A percentile compares a stretch with the other conserved stretches of the same genome.
Conservation (phyloP, 2,329 filamentous ascomycete species). For the Epichloe bromicola region DNA sequence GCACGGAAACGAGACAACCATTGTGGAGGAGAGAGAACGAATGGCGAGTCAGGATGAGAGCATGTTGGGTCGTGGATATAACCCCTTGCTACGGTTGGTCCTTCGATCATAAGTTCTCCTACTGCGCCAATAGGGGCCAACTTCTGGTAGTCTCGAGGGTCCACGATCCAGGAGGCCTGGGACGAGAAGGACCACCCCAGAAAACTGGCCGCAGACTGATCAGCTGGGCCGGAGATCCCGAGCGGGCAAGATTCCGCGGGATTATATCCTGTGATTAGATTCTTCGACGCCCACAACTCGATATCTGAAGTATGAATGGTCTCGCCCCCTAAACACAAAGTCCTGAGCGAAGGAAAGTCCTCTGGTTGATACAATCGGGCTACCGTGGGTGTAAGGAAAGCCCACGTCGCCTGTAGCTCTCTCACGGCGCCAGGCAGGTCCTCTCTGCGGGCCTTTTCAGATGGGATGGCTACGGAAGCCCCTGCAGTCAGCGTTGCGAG, state of each 20-base stretch:
- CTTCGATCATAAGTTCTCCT: conserved; percentile 13
- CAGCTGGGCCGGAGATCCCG: conserved; percentile 12
- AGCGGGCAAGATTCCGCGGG: conserved; percentile 14
- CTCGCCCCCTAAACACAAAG: conserved; percentile 13
- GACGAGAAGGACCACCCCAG: conserved; percentile 1
- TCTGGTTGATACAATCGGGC: conserved; percentile 1
- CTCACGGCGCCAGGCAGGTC: conserved; percentile 6
- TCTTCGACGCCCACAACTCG: conserved; percentile 6
- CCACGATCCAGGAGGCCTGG: background rate
- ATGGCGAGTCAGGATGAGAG: background rate
- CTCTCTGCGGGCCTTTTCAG: conserved; percentile 7
- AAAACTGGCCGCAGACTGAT: background rate
- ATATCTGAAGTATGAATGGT: conserved; percentile 17
- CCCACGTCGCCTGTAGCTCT: conserved; percentile 2
- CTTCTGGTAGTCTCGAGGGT: background rate
- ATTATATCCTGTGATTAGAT: conserved; percentile 28
- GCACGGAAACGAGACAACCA: no score
- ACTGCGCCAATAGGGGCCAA: background rate
- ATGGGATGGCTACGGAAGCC: conserved; percentile 10
- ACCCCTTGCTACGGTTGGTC: conserved; percentile 36
- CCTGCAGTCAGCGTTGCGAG: conserved; percentile 6
- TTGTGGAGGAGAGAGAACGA: no score
- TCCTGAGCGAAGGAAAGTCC: conserved; percentile 6
- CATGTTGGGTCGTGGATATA: conserved; percentile 37
- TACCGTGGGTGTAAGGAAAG: conserved; percentile 6